phyloP scores from a whole-genome alignment of 768 basidiomycete species.

The Leucocoprinus birnbaumii region DNA sequence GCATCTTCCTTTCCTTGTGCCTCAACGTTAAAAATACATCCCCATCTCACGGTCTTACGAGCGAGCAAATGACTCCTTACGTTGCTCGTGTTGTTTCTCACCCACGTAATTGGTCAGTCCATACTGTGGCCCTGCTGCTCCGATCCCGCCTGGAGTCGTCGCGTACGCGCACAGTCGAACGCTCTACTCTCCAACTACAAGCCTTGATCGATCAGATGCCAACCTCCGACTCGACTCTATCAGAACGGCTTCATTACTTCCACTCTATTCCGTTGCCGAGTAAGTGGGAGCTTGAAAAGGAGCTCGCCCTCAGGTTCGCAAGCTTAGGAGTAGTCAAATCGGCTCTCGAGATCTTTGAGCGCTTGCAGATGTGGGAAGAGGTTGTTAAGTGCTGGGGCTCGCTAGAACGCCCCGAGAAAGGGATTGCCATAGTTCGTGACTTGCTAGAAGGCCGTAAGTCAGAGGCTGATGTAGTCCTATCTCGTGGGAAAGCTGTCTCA shows the following conservation, averaged over 20 bases:
- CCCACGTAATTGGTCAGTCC: conserved; percentile 92
- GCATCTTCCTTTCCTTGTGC: conserved; percentile 86
- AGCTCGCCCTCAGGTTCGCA: conserved; percentile 82
- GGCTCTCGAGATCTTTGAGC: conserved; percentile 90
- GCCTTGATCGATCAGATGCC: conserved; percentile 98
- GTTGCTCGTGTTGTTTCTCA: conserved; percentile 86
- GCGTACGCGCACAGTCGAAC: conserved; percentile 90
- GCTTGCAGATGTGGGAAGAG: conserved; percentile 98
- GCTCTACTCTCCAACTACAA: conserved; percentile 89
- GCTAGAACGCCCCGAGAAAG: conserved; percentile 78
- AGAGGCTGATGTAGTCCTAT: conserved; percentile 75
- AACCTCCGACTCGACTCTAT: conserved; percentile 68
- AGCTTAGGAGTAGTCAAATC: conserved; percentile 85
- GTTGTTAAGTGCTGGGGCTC: conserved; percentile 85
- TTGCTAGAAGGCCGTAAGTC: conserved; percentile 79
- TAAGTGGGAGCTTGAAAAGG: conserved; percentile 91
- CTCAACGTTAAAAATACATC: conserved; percentile 89
- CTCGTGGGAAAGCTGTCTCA: conserved; percentile 52
- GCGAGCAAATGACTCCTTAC: conserved; percentile 92
- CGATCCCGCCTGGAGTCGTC: conserved; percentile 88
- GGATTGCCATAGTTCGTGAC: conserved; percentile 77
- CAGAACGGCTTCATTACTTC: conserved; percentile 78
- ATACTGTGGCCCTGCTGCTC: conserved; percentile 94
- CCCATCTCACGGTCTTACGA: conserved; percentile 85
- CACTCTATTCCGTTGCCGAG: conserved; percentile 82